phyloP scores from a whole-genome alignment of 1,139 yeast genomes.

The Starmera stellimalicola region DNA sequence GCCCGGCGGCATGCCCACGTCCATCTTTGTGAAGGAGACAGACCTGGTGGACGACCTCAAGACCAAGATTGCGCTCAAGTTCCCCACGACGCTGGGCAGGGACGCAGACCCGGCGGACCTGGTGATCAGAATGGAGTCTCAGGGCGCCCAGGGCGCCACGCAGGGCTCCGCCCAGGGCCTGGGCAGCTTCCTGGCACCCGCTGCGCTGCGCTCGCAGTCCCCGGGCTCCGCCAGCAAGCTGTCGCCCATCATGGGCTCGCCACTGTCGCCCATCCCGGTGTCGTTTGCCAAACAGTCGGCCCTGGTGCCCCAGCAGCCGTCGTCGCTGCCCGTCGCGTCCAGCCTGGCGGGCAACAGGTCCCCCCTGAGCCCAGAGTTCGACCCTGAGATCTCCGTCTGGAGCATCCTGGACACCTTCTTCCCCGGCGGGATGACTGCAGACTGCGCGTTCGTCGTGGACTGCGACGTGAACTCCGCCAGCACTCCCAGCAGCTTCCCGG shows the following conservation, averaged over 20 bases:
- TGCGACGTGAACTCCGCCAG: no score
- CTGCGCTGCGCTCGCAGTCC: constrained; percentile 1
- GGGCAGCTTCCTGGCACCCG: no score
- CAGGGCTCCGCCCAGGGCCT: no score
- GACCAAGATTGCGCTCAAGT: constrained; percentile 45
- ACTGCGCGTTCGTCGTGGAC: constrained; percentile 57
- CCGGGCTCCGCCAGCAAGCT: not conserved
- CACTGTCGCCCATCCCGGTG: constrained; percentile 24
- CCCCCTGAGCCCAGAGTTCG: constrained; percentile 26
- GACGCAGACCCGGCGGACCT: constrained; percentile 65
- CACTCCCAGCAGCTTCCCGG: no score
- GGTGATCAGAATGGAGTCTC: constrained; percentile 34
- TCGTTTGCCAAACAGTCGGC: constrained; percentile 12
- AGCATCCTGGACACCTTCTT: constrained; percentile 47
- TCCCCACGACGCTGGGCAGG: constrained; percentile 59
- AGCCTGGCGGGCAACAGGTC: constrained; percentile 2
- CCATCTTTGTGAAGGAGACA: constrained; percentile 41
- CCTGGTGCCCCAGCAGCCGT: constrained; percentile 10
- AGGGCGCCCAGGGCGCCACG: no score
- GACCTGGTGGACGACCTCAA: constrained; percentile 74
- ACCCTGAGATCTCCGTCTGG: constrained; percentile 62
- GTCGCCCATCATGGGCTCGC: constrained; percentile 13
- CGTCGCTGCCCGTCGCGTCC: constrained; percentile 10
- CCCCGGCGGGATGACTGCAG: constrained; percentile 62
- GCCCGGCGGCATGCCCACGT: constrained; percentile 54